Conservation (phyloP, 208 protist genomes). For the Trypanosoma brucei region DNA sequence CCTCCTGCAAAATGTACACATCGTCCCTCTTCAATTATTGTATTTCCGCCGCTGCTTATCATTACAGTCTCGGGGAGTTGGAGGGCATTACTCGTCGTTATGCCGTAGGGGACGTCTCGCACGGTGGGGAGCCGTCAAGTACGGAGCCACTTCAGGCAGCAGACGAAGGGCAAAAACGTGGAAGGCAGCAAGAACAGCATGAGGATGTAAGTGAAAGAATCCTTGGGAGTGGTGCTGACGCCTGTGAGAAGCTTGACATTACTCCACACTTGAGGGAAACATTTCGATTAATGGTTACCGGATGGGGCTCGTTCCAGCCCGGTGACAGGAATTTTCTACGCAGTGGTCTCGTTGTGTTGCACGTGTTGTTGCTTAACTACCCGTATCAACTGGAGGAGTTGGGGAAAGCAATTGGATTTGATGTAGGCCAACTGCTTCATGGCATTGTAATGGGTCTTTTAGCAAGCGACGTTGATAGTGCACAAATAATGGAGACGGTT, state of each 20-base stretch:
- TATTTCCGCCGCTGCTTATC: constrained; percentile 14
- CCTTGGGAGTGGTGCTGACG: neutral
- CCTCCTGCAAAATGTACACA: constrained; percentile 1
- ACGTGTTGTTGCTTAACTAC: constrained; percentile 24
- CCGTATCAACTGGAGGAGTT: constrained; percentile 22
- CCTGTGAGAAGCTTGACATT: no score
- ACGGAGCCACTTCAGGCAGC: no score
- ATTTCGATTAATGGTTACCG: constrained; percentile 10
- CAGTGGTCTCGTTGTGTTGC: constrained; percentile 23
- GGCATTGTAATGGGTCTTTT: constrained; percentile 3
- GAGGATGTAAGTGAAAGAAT: neutral
- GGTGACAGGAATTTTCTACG: constrained; percentile 10
- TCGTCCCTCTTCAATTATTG: constrained; percentile 20
- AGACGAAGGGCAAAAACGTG: no score
- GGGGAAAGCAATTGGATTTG: constrained; percentile 13
- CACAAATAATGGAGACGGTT: constrained; percentile 12
- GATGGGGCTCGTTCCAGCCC: constrained; percentile 12
- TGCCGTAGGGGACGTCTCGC: neutral
- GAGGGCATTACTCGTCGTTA: neutral
- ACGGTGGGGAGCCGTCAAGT: neutral
- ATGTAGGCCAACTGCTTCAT: constrained; percentile 13
- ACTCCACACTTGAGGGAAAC: constrained; percentile 12
- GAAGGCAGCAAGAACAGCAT: neutral
- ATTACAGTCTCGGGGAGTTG: constrained; percentile 10
- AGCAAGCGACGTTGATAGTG: constrained; percentile 2